phyloP scores from a whole-genome alignment of 2,329 filamentous ascomycete genomes.

The Cryphonectria naterciae region DNA sequence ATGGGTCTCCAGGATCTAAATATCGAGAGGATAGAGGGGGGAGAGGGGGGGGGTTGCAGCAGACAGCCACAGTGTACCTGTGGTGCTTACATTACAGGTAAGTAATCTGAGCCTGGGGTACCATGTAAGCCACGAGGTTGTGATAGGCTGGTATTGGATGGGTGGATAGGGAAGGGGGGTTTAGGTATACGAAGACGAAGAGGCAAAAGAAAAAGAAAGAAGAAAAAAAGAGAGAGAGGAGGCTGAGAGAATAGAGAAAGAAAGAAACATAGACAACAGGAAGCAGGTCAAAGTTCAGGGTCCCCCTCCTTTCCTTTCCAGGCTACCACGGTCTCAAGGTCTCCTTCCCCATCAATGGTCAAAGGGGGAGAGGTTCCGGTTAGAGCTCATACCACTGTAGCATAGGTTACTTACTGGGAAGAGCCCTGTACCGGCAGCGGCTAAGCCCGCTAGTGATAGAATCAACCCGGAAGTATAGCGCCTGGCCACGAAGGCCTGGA shows the following conservation, averaged over 20 bases:
- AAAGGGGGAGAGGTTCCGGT: constrained; percentile 8
- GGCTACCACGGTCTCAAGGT: not conserved
- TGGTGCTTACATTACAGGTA: not conserved
- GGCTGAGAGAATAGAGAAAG: no score
- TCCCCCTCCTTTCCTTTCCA: not conserved
- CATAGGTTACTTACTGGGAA: not conserved
- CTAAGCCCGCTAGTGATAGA: constrained; percentile 9
- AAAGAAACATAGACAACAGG: not conserved
- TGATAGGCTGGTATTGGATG: not conserved
- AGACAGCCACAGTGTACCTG: not conserved
- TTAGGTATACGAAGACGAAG: not conserved
- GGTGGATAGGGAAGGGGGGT: not conserved
- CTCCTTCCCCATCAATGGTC: not conserved
- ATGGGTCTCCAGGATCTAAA: not conserved
- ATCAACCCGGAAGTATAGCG: not conserved
- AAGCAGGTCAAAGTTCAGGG: not conserved
- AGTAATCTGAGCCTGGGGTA: not conserved
- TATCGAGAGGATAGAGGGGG: not conserved
- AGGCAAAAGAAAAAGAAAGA: not conserved
- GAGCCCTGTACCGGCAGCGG: constrained; percentile 3
- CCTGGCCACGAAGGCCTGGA: not conserved
- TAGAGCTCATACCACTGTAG: constrained; percentile 6
- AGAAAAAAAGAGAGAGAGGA: not conserved
- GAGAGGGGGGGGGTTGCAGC: not conserved
- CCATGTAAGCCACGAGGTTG: not conserved